Percentiles rank a stretch among this genome's conserved stretches.
phyloP scores from a whole-genome alignment of 1,139 yeast species.

The Saccharomyces pastorianus region DNA sequence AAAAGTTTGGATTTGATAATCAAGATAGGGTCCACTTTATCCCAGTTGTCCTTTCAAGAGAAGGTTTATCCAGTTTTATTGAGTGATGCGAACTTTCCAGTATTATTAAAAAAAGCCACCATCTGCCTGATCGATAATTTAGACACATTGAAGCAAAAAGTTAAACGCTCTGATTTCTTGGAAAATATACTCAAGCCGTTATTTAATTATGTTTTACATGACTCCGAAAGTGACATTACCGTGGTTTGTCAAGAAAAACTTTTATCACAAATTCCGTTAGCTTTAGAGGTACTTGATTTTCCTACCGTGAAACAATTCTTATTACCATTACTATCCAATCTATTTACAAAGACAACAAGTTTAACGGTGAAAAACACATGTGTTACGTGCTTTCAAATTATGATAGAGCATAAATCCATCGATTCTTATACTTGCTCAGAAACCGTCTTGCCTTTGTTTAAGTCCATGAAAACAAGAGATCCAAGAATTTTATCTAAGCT shows the following conservation, averaged over 20 bases:
- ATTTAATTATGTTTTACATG: slow-evolving; percentile 21
- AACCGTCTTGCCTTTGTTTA: slow-evolving; percentile 67
- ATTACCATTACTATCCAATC: slow-evolving; percentile 61
- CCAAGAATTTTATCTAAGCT: slow-evolving; percentile 54
- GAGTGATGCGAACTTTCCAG: slow-evolving; percentile 29
- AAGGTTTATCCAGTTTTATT: slow-evolving; percentile 46
- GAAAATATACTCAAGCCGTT: slow-evolving; percentile 36
- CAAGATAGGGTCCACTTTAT: slow-evolving; percentile 56
- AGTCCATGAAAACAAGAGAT: slow-evolving; percentile 70
- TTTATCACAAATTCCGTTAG: slow-evolving; percentile 39
- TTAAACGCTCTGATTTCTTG: slow-evolving; percentile 37
- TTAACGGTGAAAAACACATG: slow-evolving; percentile 68
- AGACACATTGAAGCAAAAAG: slow-evolving; percentile 43
- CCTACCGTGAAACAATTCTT: slow-evolving; percentile 65
- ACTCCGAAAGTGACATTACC: slow-evolving; percentile 16
- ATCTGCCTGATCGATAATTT: slow-evolving; percentile 50
- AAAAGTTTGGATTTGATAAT: slow-evolving; percentile 51
- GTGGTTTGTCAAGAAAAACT: slow-evolving; percentile 50
- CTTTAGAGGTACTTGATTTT: slow-evolving; percentile 52
- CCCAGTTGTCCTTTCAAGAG: slow-evolving; percentile 72
- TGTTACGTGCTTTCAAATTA: slow-evolving; percentile 51
- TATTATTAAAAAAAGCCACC: slow-evolving; percentile 43
- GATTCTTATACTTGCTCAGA: slow-evolving; percentile 70
- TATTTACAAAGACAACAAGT: slow-evolving; percentile 77
- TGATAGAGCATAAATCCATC: slow-evolving; percentile 52